Conservation (phyloP, 192 early-diverging fungal species). For the Polychytrium aggregatum region DNA sequence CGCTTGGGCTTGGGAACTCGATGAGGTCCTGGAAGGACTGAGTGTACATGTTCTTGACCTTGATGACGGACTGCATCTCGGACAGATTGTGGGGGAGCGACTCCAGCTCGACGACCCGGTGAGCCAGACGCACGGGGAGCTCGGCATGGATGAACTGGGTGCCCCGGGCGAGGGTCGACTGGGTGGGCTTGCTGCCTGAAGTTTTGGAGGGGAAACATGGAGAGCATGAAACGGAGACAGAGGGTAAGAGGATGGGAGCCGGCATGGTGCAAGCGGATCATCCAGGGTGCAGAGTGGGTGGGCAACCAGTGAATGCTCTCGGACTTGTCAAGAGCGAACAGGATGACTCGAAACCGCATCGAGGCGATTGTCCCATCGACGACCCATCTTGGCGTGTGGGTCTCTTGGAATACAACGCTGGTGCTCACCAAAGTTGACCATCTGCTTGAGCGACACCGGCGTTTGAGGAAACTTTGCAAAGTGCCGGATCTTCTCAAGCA, state of each 20-base stretch:
- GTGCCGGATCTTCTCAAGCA: slow-evolving; percentile 22
- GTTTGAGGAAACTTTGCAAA: slow-evolving; percentile 70
- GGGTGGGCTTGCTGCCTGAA: slow-evolving; percentile 31
- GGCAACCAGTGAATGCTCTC: too few species aligned
- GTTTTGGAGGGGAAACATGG: not conserved
- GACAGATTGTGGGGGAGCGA: slow-evolving; percentile 72
- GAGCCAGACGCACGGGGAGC: slow-evolving; percentile 84
- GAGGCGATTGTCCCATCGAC: not conserved
- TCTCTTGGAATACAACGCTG: slow-evolving; percentile 1
- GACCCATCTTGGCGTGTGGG: not conserved
- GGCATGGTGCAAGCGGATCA: not conserved
- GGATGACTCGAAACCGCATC: not conserved
- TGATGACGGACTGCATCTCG: slow-evolving; percentile 79
- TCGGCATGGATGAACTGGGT: slow-evolving; percentile 53
- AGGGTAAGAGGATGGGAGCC: not conserved
- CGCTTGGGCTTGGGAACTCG: slow-evolving; percentile 40
- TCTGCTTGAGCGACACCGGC: slow-evolving; percentile 82
- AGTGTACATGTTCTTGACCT: slow-evolving; percentile 94
- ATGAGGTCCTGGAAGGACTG: slow-evolving; percentile 72
- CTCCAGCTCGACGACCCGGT: slow-evolving; percentile 91
- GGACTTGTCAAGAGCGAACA: too few species aligned
- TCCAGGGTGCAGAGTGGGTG: not conserved
- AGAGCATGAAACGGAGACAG: not conserved
- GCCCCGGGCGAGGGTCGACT: slow-evolving; percentile 25
- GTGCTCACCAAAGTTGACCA: slow-evolving; percentile 84